Percentiles rank a stretch among this genome's conserved stretches.
phyloP scores from a whole-genome alignment of 305 asterid genomes.

The Fraxinus platypoda region DNA sequence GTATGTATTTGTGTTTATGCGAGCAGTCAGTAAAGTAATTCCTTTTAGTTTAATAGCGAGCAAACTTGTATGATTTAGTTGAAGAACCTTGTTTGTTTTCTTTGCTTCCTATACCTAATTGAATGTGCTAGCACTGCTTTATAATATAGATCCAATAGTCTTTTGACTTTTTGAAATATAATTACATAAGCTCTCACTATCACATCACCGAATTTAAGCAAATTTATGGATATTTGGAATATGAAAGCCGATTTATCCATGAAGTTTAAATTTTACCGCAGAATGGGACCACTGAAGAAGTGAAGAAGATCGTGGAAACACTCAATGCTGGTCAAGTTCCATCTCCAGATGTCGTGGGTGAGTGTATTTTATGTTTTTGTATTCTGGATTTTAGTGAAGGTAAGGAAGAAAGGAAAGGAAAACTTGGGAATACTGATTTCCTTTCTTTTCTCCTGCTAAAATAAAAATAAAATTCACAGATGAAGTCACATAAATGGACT shows the following conservation, averaged over 20 bases:
- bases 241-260: background rate
- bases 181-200: background rate
- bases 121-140: background rate
- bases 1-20: background rate
- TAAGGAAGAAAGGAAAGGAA: background rate
- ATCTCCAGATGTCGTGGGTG: slow-evolving; percentile 86
- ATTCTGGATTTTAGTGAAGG: background rate
- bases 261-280: slow-evolving; percentile 27
- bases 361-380: slow-evolving; percentile 21
- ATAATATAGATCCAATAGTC: background rate
- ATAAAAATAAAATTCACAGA: background rate
- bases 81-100: background rate
- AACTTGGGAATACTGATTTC: background rate
- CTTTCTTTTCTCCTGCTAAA: background rate
- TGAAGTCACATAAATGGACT: background rate
- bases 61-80: background rate
- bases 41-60: background rate
- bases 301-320: slow-evolving; percentile 76
- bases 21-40: background rate
- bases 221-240: background rate
- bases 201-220: background rate
- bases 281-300: slow-evolving; percentile 89
- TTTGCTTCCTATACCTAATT: background rate
- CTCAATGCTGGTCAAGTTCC: slow-evolving; percentile 90
- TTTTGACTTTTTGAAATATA: background rate